Evolutionary conservation across 805 yeast genomes (phyloP).

Genomic region (Lachancea fermentati): DNA sequence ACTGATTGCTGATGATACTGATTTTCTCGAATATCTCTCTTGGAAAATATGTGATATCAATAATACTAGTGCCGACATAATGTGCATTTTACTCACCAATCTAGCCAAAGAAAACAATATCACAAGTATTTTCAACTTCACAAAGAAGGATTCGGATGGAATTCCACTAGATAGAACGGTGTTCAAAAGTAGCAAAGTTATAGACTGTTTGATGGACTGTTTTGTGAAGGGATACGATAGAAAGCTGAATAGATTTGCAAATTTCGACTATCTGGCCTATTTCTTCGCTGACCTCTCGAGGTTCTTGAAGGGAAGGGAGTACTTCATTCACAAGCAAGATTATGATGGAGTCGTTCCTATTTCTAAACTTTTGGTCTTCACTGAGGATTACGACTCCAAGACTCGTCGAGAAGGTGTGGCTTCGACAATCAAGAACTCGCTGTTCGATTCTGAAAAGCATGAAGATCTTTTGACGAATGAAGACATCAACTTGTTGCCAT

Average conservation of each 20-base stretch:
- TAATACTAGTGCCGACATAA: slow-evolving; percentile 70
- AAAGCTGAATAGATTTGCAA: slow-evolving; percentile 62
- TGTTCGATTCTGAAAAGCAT: slow-evolving; percentile 76
- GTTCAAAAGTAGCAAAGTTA: slow-evolving; percentile 53
- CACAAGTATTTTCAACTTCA: slow-evolving; percentile 42
- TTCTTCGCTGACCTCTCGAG: slow-evolving; percentile 89
- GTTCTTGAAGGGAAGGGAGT: slow-evolving; percentile 64
- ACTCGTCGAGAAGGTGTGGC: slow-evolving; percentile 90
- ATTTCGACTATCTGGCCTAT: slow-evolving; percentile 76
- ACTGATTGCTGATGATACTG: slow-evolving; percentile 57
- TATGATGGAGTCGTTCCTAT: slow-evolving; percentile 77
- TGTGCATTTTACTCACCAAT: slow-evolving; percentile 79
- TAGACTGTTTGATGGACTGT: slow-evolving; percentile 83
- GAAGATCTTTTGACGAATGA: slow-evolving; percentile 51
- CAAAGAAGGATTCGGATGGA: slow-evolving; percentile 26
- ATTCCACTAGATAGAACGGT: slow-evolving; percentile 37
- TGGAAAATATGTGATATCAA: slow-evolving; percentile 46
- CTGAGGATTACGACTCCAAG: slow-evolving; percentile 71
- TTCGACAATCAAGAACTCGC: slow-evolving; percentile 81
- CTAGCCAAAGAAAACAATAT: slow-evolving; percentile 73
- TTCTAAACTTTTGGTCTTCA: slow-evolving; percentile 74
- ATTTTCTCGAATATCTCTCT: slow-evolving; percentile 46
- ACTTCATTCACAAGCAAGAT: slow-evolving; percentile 64
- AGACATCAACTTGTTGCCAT: slow-evolving; percentile 70
- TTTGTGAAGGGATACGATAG: slow-evolving; percentile 81